Evolutionary conservation across 140 eudicot genomes (phyloP), one percentile per base, ranked within the genome.

Genomic region (Flaveria floridana): DNA sequence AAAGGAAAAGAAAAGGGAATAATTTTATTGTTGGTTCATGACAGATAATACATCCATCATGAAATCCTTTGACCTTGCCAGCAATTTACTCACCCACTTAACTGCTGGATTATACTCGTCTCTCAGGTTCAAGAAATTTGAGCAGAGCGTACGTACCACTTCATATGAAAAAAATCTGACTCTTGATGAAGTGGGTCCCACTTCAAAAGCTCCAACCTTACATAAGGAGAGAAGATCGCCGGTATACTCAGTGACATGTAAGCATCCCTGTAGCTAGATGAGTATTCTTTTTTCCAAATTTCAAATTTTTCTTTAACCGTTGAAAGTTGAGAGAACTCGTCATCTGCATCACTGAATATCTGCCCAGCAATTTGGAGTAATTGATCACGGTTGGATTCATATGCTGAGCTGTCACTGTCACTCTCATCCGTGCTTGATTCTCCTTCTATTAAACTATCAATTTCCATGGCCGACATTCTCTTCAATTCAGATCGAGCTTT

Each of bases 111-210:
- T 66, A 73, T 75, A 85, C 77, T 77, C 85, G 74, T 82, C 79
- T 79, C 71, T 80, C 82, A 77, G 87, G 85, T 80, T 83, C 87
- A 86, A 80, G 81, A 78, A 65, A 71, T 70, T 80, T 78, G 87
- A 57, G 79, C 85, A 80, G 82, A 82, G 84, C 83, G 78, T 81
- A 82, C 89, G 76, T 86, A 94, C 99, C 99, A 94, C 83, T 89
- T 85, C 99, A 91, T 90, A 65, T 94, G 76, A 71, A 78, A 68
- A 80, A 94, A 94, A 86, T 94, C 99, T 77, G 92, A 81, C 84
- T 88, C 89, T 56, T 91, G 90, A 77, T 88, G 99, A 78, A 94
- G 99, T 78, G 97, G 99, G 72, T 94, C 96, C 99, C 97, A 94
- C 86, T 91, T 94, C 78, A 94, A 84, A 85, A 94, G 97, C 87